Percentiles rank a stretch among this genome's conserved stretches.
phyloP scores from a whole-genome alignment of 73 alveolate species.

The Uronychia binucleata region DNA sequence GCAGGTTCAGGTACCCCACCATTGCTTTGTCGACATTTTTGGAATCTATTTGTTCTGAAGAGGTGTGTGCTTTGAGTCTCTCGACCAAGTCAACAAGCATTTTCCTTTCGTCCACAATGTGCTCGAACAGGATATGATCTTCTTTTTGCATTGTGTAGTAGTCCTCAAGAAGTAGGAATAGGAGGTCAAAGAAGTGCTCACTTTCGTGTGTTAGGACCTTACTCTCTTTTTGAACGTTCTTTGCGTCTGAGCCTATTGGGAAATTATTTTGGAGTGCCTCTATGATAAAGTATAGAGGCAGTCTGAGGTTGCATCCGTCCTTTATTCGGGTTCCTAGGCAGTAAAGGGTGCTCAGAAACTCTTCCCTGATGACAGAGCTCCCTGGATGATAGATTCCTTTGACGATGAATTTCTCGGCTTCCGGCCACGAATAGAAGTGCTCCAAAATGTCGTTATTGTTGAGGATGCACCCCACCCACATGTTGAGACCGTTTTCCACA shows the following conservation, averaged over 20 bases:
- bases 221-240: background rate
- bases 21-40: slow-evolving; percentile 11
- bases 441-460: slow-evolving; percentile 32
- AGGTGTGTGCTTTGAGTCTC: slow-evolving; percentile 30
- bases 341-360: slow-evolving; percentile 21
- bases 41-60: slow-evolving; percentile 12
- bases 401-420: background rate
- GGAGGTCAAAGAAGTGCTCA: slow-evolving; percentile 57
- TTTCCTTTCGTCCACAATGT: slow-evolving; percentile 39
- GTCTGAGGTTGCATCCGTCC: background rate
- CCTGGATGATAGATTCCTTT: slow-evolving; percentile 13
- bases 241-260: background rate
- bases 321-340: background rate
- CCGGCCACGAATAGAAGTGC: background rate
- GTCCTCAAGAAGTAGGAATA: slow-evolving; percentile 43
- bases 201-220: background rate
- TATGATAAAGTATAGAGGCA: slow-evolving; percentile 8
- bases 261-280: slow-evolving; percentile 2
- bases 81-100: slow-evolving; percentile 39
- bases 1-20: slow-evolving; percentile 14
- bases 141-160: slow-evolving; percentile 17
- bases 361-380: slow-evolving; percentile 46
- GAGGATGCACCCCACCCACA: slow-evolving; percentile 58
- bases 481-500: slow-evolving; percentile 50
- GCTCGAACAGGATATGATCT: background rate